Evolutionary conservation across 306 rosid species (phyloP).

Genomic region (Oxytropis ochrocephala): DNA sequence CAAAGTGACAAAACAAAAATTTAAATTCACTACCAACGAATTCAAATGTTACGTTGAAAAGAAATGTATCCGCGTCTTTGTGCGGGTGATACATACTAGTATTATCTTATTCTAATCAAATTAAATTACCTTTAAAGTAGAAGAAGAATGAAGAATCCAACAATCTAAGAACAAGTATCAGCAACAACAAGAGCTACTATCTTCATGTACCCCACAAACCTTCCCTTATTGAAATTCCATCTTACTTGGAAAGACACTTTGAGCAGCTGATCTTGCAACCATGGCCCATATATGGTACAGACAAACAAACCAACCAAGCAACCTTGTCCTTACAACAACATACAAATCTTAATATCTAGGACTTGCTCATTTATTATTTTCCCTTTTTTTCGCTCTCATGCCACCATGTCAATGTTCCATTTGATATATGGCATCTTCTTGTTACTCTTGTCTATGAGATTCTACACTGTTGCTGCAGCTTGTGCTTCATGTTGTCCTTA

Average conservation of each 20-base stretch:
- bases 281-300: slow-evolving; percentile 32
- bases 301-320: not conserved
- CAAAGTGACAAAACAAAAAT: no score
- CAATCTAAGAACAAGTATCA: slow-evolving; percentile 16
- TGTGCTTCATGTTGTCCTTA: slow-evolving; percentile 53
- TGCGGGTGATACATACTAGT: no score
- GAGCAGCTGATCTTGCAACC: slow-evolving; percentile 1
- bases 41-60: no score
- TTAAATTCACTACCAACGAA: no score
- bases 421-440: slow-evolving; percentile 31
- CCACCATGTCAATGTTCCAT: slow-evolving; percentile 52
- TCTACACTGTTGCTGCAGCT: slow-evolving; percentile 18
- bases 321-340: slow-evolving; percentile 12
- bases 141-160: not conserved
- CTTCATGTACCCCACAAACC: slow-evolving; percentile 11
- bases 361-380: slow-evolving; percentile 4
- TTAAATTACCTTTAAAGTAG: slow-evolving; percentile 11
- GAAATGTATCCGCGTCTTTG: no score
- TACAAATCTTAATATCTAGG: slow-evolving; percentile 15
- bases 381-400: slow-evolving; percentile 8
- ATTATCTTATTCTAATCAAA: not conserved
- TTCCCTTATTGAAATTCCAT: not conserved
- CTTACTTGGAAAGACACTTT: not conserved
- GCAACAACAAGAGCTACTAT: slow-evolving; percentile 19
- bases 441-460: slow-evolving; percentile 35